Evolutionary conservation across 305 asterid genomes (phyloP).

Genomic region (Solanum hybrid): DNA sequence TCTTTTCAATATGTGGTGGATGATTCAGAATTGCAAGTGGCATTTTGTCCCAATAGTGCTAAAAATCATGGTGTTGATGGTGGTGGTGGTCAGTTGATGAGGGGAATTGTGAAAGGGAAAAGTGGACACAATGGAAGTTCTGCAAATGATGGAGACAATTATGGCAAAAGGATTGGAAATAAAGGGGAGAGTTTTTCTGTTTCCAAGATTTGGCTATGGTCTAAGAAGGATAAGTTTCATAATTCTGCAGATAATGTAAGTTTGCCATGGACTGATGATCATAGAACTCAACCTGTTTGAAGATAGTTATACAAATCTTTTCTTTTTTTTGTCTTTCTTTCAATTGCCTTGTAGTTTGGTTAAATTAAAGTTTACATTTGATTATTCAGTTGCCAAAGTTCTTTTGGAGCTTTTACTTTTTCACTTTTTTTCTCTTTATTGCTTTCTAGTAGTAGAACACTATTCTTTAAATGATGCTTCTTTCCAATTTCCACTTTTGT

Average conservation of each 20-base stretch:
- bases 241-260: slow-evolving; percentile 26
- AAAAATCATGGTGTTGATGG: slow-evolving; percentile 9
- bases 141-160: slow-evolving; percentile 29
- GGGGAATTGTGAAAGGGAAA: slow-evolving; percentile 20
- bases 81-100: not conserved
- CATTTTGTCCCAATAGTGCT: slow-evolving; percentile 35
- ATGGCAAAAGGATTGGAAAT: slow-evolving; percentile 59
- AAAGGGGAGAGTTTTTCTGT: slow-evolving; percentile 93
- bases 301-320: not conserved
- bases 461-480: slow-evolving; percentile 30
- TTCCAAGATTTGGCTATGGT: slow-evolving; percentile 94
- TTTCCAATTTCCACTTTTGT: slow-evolving; percentile 26
- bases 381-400: slow-evolving; percentile 9
- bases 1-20: slow-evolving; percentile 82
- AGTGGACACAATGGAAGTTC: slow-evolving; percentile 47
- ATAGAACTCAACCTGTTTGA: slow-evolving; percentile 8
- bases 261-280: slow-evolving; percentile 29
- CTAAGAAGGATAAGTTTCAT: slow-evolving; percentile 64
- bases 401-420: slow-evolving; percentile 10
- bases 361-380: not conserved
- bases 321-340: not conserved
- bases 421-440: slow-evolving; percentile 17
- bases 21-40: slow-evolving; percentile 73
- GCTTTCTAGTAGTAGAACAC: slow-evolving; percentile 25
- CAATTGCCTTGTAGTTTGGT: slow-evolving; percentile 6